Evolutionary conservation across 139 green algal genomes (phyloP).

Genomic region (Micromonas pusilla): DNA sequence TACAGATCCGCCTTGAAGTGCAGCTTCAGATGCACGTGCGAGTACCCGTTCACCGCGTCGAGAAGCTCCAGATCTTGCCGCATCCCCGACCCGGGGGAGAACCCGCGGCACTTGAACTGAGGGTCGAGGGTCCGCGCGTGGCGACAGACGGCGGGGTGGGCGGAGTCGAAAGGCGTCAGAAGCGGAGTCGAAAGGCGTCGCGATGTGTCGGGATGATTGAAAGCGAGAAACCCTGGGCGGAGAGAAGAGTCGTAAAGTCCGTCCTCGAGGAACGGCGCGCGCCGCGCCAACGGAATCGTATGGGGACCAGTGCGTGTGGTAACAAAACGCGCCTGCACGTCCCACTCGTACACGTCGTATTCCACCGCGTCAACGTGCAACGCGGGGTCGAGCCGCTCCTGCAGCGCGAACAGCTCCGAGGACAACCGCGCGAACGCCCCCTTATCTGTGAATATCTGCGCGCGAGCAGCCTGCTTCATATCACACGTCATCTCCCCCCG

Average conservation of each 20-base stretch:
- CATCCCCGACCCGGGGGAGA: background rate
- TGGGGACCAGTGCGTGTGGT: no score
- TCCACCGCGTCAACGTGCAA: background rate
- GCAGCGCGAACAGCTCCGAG: background rate
- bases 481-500: background rate
- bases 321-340: no score
- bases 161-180: no score
- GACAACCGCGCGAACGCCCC: conserved; percentile 1
- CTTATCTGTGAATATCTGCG: conserved; percentile 18
- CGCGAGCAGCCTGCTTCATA: background rate
- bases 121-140: no score
- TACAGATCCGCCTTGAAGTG: conserved; percentile 21
- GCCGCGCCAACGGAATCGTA: no score
- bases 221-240: no score
- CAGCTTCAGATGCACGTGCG: background rate
- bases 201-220: no score
- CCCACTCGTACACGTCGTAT: conserved; percentile 1
- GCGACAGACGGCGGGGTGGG: no score
- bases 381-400: background rate
- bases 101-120: background rate
- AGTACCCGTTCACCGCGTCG: background rate
- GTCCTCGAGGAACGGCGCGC: no score
- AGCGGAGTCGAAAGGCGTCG: no score
- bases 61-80: background rate
- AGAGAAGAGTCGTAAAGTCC: no score